Conservation (phyloP, 2,329 filamentous ascomycete genomes). For the Cytospora leucostoma region DNA sequence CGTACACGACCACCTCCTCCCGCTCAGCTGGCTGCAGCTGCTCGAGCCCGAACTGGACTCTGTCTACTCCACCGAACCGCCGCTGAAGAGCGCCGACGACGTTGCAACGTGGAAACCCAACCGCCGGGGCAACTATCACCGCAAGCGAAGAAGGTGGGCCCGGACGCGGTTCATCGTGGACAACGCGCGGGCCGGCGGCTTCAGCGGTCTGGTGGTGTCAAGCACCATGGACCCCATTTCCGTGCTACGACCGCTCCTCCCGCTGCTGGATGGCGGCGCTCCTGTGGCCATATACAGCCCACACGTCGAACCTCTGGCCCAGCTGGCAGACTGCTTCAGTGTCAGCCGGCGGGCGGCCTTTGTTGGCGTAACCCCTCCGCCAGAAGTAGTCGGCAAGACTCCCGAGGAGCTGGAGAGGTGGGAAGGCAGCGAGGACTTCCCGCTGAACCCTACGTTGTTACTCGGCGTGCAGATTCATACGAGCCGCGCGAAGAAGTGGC, state of each 20-base stretch:
- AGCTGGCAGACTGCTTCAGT: constrained; percentile 81
- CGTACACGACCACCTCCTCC: constrained; percentile 76
- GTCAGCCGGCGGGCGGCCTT: constrained; percentile 78
- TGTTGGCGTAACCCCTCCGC: constrained; percentile 52
- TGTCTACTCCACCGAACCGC: constrained; percentile 69
- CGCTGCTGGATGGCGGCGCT: constrained; percentile 79
- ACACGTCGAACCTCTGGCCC: constrained; percentile 74
- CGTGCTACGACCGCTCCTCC: constrained; percentile 73
- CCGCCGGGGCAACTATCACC: constrained; percentile 81
- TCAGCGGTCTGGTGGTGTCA: constrained; percentile 81
- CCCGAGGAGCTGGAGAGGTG: constrained; percentile 55
- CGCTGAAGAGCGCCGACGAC: constrained; percentile 57
- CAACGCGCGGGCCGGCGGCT: constrained; percentile 71
- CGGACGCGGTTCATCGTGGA: constrained; percentile 73
- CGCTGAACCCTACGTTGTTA: constrained; percentile 81
- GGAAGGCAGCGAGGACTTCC: constrained; percentile 72
- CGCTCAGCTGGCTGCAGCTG: constrained; percentile 90
- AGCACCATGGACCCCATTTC: constrained; percentile 79
- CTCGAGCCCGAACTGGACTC: constrained; percentile 74
- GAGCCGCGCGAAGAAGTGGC: constrained; percentile 77
- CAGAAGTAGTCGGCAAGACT: constrained; percentile 47
- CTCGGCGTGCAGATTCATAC: constrained; percentile 81
- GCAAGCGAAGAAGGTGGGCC: constrained; percentile 83
- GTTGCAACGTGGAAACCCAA: constrained; percentile 75
- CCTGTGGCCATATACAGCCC: constrained; percentile 85